phyloP scores from a whole-genome alignment of 148 eudicot genomes.

The Persicaria maculosa region DNA sequence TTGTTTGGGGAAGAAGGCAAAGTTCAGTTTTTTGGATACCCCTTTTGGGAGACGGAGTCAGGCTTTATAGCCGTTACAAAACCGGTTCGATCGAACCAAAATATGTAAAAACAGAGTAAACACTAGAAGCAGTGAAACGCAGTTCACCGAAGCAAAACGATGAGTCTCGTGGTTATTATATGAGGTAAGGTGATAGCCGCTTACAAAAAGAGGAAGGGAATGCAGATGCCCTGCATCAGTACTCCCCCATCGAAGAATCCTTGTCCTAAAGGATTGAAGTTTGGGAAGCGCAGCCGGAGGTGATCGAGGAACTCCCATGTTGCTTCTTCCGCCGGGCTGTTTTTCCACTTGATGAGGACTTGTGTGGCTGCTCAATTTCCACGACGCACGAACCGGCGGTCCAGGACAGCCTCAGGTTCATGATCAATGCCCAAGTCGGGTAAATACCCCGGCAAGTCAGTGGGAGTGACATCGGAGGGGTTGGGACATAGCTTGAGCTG shows the following conservation, averaged over 20 bases:
- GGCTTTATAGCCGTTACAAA: too few relatives aligned
- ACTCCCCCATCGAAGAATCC: background rate
- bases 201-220: too few relatives aligned
- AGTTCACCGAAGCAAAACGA: too few relatives aligned
- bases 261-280: background rate
- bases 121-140: too few relatives aligned
- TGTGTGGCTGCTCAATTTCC: background rate
- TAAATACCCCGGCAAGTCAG: background rate
- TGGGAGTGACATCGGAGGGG: background rate
- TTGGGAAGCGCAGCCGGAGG: background rate
- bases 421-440: background rate
- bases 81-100: too few relatives aligned
- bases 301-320: background rate
- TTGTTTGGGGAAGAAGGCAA: too few relatives aligned
- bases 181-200: too few relatives aligned
- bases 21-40: too few relatives aligned
- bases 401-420: background rate
- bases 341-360: background rate
- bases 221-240: background rate
- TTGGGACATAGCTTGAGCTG: slow-evolving; percentile 1
- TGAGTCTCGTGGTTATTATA: too few relatives aligned
- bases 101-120: too few relatives aligned
- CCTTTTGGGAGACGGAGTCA: too few relatives aligned
- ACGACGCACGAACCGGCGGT: background rate
- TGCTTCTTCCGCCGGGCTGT: background rate